These are phyloP conservation scores for Camelina hispida DNA, from an alignment of 345 rosid species.

Conservation along the genomic window DNA sequence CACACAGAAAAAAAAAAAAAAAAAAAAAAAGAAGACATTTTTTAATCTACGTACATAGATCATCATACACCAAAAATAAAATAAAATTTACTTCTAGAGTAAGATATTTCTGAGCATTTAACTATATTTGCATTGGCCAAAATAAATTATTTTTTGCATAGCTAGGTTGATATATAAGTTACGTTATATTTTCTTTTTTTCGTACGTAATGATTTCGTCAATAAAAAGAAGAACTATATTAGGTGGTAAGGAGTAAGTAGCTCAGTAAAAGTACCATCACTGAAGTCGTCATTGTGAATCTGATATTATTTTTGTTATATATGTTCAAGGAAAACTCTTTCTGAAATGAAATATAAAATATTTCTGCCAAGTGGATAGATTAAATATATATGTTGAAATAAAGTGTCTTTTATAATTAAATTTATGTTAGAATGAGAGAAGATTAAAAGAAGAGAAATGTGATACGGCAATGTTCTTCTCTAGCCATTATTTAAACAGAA, in stretches of 20 bases:
- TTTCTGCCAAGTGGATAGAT: constrained; percentile 2
- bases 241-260: background rate
- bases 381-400: background rate
- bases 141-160: background rate
- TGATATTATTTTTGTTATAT: background rate
- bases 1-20: background rate
- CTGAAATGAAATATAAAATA: background rate
- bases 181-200: too few relatives aligned
- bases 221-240: too few relatives aligned
- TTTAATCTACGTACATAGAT: background rate
- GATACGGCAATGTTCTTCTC: constrained; percentile 34
- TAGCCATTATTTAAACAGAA: constrained; percentile 48
- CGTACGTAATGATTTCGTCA: too few relatives aligned
- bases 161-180: too few relatives aligned
- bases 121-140: background rate
- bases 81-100: background rate
- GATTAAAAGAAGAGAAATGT: constrained; percentile 1
- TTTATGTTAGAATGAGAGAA: background rate
- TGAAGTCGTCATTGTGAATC: background rate
- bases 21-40: too few relatives aligned
- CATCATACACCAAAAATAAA: background rate
- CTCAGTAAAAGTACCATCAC: background rate
- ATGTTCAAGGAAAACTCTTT: background rate
- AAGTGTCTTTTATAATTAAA: background rate
- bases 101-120: background rate